phyloP scores from a whole-genome alignment of 179 eudicot species.

The Spergularia azorica region DNA sequence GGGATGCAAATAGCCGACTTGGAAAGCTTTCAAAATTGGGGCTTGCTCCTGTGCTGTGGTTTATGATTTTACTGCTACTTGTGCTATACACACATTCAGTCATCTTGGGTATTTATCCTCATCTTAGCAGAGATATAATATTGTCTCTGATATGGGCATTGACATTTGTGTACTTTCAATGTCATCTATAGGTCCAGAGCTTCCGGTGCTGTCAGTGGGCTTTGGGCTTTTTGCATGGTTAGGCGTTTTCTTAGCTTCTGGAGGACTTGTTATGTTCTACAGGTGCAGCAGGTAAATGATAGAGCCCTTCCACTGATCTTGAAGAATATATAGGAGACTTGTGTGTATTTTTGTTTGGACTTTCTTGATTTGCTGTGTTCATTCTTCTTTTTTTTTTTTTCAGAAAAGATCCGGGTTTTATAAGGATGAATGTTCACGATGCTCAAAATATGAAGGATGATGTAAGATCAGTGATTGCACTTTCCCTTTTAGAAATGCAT shows the following conservation, averaged over 20 bases:
- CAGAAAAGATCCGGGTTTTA: conserved; percentile 98
- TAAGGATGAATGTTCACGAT: conserved; percentile 77
- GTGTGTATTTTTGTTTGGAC: not conserved
- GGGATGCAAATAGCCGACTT: conserved; percentile 71
- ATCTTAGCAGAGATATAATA: not conserved
- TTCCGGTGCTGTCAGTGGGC: conserved; percentile 76
- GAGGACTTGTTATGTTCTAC: conserved; percentile 75
- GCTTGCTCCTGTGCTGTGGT: conserved; percentile 87
- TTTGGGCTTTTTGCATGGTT: conserved; percentile 86
- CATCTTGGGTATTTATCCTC: conserved; percentile 57
- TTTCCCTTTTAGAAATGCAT: not conserved
- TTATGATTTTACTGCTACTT: conserved; percentile 67
- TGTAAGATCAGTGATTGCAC: conserved; percentile 52
- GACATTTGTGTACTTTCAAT: conserved; percentile 11
- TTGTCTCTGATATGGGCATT: conserved; percentile 12
- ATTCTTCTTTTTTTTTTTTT: conserved; percentile 23
- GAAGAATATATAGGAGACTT: not conserved
- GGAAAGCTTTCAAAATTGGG: conserved; percentile 88
- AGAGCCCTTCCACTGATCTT: not conserved
- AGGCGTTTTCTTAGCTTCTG: conserved; percentile 74
- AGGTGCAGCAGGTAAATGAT: conserved; percentile 84
- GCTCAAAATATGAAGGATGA: conserved; percentile 85
- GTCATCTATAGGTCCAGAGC: conserved; percentile 52
- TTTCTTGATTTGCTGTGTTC: not conserved
- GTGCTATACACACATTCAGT: conserved; percentile 72